These are phyloP conservation scores for Xylaria longipes DNA, from an alignment of 495 filamentous ascomycete genomes.

Conservation along the genomic window DNA sequence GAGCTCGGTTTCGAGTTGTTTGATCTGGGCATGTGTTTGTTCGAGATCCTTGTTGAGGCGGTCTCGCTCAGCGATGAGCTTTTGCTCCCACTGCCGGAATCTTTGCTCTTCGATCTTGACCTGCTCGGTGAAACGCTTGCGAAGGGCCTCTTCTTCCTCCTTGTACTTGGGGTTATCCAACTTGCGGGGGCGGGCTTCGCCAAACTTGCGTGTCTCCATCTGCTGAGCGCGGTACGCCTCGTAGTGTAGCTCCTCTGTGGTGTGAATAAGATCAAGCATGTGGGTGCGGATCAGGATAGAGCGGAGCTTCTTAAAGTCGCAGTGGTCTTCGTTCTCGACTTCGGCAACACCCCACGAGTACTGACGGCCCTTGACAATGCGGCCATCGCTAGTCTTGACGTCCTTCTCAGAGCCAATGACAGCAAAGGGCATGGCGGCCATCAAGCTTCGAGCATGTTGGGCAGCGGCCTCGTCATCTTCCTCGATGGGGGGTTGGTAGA, in stretches of 20 bases:
- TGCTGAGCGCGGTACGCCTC: constrained; percentile 98
- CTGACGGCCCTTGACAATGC: constrained; percentile 97
- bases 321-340: constrained; percentile 99
- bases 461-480: constrained; percentile 97
- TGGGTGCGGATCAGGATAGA: constrained; percentile 99
- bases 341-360: constrained; percentile 99
- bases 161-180: constrained; percentile 99
- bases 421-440: constrained; percentile 97
- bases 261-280: constrained; percentile 99
- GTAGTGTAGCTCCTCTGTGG: constrained; percentile 98
- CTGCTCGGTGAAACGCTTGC: constrained; percentile 99
- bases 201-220: constrained; percentile 99
- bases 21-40: constrained; percentile 96
- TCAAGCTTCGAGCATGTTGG: constrained; percentile 89
- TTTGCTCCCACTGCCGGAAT: constrained; percentile 99
- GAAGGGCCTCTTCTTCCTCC: constrained; percentile 96
- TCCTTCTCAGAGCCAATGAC: constrained; percentile 99
- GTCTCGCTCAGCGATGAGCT: constrained; percentile 96
- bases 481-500: constrained; percentile 96
- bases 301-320: constrained; percentile 99
- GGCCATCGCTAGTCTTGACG: constrained; percentile 92
- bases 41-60: constrained; percentile 99
- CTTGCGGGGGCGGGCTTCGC: constrained; percentile 95
- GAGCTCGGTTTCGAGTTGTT: constrained; percentile 90
- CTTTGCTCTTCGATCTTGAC: constrained; percentile 99